Conservation (phyloP, 306 rosid species). For the Datisca glomerata region DNA sequence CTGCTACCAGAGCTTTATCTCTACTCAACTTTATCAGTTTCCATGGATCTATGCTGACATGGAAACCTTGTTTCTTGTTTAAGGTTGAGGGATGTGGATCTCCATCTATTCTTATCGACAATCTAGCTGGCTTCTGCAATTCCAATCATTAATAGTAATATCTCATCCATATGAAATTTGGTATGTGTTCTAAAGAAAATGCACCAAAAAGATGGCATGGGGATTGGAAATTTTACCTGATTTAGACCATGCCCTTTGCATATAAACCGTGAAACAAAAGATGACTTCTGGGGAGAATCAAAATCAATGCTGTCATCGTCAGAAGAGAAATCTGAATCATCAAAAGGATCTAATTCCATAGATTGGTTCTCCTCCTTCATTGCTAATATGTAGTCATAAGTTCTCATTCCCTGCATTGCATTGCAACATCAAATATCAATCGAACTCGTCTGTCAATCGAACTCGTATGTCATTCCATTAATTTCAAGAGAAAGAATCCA, state of each 20-base stretch:
- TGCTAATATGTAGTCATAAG: conserved; percentile 89
- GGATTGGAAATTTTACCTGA: too few relatives aligned
- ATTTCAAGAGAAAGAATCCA: neutral
- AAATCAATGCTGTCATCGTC: conserved; percentile 69
- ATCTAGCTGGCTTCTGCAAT: conserved; percentile 50
- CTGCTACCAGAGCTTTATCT: conserved; percentile 69
- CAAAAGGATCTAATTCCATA: conserved; percentile 43
- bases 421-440: neutral
- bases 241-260: conserved; percentile 36
- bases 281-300: conserved; percentile 67
- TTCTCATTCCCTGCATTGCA: conserved; percentile 70
- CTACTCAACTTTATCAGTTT: conserved; percentile 64
- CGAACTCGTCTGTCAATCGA: neutral
- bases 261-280: conserved; percentile 48
- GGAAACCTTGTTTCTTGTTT: conserved; percentile 49
- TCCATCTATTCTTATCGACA: conserved; percentile 68
- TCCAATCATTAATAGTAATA: too few relatives aligned
- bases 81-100: conserved; percentile 37
- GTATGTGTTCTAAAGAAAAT: too few relatives aligned
- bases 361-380: conserved; percentile 74
- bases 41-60: conserved; percentile 76
- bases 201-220: too few relatives aligned
- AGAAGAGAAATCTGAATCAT: conserved; percentile 73
- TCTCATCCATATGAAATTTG: too few relatives aligned
- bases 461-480: neutral